Base-by-base conservation (phyloP, 768 basidiomycete species). In the Hericium alpestre region DNA sequence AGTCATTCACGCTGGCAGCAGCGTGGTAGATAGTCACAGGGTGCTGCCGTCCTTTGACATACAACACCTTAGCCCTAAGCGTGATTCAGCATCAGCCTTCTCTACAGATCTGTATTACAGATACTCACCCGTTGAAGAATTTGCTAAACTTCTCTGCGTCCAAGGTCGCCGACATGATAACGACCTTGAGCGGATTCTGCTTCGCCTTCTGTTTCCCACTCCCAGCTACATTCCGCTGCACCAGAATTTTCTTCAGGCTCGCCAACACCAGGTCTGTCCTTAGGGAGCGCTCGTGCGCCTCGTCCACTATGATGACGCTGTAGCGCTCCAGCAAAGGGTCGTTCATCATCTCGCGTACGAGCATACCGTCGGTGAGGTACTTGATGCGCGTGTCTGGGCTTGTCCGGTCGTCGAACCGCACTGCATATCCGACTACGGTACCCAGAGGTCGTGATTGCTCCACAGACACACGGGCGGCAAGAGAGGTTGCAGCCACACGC, bases 341-440 rank as follows among this genome's bases (percentile, higher is more conserved):
- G 46, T 80, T 81, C 59, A 94, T 77, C 52, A 94, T 80, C 76
- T 99, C 96, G 46, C 93, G 82, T 46, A 94, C 86, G 62, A 98
- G 84, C 90, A 98, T 97, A 60, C 96, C 96, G 65, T 99, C 96
- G 56, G 94, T 98, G 71, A 96, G 79, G 67, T 93, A 99, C 72
- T 97, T 98, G 71, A 98, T 88, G 51, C 85, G 80, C 3, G 96
- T 99, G 2, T 81, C 74, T 0, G 79, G 66, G 10, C 82, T 76
- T 12, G 78, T 80, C 18, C 79, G 73, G 65, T 98, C 95, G 68
- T 98, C 93, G 70, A 99, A 99, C 13, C 96, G 89, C 40, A 99
- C 93, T 1, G 92, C 83, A 70, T 99, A 99, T 5, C 96, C 95
- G 41, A 99, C 91, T 23, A 83, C 71, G 6, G 78, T 72, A 48